Evolutionary conservation across 2,329 filamentous ascomycete genomes (phyloP).

Genomic region (Phaeoacremonium minimum): DNA sequence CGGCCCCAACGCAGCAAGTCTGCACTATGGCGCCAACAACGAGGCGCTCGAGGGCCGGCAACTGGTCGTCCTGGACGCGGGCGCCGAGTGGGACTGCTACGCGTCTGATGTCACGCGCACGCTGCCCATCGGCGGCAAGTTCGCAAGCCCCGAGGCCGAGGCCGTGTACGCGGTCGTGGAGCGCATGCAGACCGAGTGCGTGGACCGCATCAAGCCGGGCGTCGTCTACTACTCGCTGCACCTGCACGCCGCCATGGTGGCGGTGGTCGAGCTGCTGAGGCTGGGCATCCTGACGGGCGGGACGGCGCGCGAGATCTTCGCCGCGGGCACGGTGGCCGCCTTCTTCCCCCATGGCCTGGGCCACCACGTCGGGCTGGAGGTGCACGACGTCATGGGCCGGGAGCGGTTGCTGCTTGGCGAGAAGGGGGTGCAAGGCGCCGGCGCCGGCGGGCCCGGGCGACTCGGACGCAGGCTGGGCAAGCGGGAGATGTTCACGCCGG

Average conservation of each 20-base stretch:
- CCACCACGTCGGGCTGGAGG: conserved; percentile 63
- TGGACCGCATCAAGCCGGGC: conserved; percentile 64
- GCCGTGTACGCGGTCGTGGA: conserved; percentile 75
- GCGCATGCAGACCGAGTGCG: conserved; percentile 75
- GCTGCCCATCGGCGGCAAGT: conserved; percentile 69
- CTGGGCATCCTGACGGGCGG: conserved; percentile 65
- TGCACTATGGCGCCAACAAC: conserved; percentile 85
- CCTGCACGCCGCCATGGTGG: conserved; percentile 66
- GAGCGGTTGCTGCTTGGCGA: conserved; percentile 26
- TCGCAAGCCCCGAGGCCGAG: conserved; percentile 63
- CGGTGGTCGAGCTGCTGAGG: conserved; percentile 63
- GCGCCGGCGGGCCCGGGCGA: too few relatives aligned
- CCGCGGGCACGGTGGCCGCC: conserved; percentile 48
- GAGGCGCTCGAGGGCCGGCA: conserved; percentile 64
- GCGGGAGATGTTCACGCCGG: conserved; percentile 32
- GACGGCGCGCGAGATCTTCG: conserved; percentile 46
- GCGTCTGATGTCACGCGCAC: conserved; percentile 88
- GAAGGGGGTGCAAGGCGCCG: conserved; percentile 5
- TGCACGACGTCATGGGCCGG: conserved; percentile 52
- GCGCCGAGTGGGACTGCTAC: conserved; percentile 80
- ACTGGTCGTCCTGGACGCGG: conserved; percentile 81
- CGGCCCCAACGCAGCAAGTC: conserved; percentile 74
- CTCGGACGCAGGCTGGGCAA: too few relatives aligned
- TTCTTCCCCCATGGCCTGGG: conserved; percentile 78
- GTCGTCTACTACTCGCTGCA: conserved; percentile 70